A percentile compares a stretch with the other conserved stretches of the same genome.
Conservation (phyloP, 176 grass and related monocot species). For the Tillandsia fasciculata region DNA sequence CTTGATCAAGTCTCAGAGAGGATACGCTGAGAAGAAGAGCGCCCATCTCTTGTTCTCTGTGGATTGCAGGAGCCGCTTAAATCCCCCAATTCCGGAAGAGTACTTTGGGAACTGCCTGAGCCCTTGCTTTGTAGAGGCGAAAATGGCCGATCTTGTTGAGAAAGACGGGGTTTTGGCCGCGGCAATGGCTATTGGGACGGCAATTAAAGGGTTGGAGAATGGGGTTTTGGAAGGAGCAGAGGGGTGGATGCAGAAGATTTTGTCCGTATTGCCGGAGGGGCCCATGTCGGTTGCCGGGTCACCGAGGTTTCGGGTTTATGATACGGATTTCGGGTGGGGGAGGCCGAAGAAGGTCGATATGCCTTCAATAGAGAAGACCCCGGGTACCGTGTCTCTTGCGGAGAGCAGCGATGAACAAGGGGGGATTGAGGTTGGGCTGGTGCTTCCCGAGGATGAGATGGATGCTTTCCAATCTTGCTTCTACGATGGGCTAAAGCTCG, state of each 20-base stretch:
- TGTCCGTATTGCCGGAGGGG: constrained; percentile 49
- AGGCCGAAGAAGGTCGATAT: constrained; percentile 72
- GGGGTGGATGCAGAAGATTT: constrained; percentile 76
- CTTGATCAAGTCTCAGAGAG: constrained; percentile 28
- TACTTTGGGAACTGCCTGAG: constrained; percentile 95
- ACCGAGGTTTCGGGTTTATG: constrained; percentile 73
- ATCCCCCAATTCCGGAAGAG: constrained; percentile 53
- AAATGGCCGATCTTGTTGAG: constrained; percentile 30
- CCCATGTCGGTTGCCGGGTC: constrained; percentile 95
- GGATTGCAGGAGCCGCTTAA: constrained; percentile 61
- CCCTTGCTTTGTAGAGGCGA: constrained; percentile 76
- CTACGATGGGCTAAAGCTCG: constrained; percentile 20
- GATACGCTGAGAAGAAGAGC: constrained; percentile 4
- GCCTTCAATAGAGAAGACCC: constrained; percentile 81
- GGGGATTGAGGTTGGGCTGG: constrained; percentile 79
- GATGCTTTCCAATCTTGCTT: constrained; percentile 39
- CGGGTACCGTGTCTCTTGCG: constrained; percentile 72
- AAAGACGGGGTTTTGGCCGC: constrained; percentile 43
- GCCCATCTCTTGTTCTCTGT: constrained; percentile 91
- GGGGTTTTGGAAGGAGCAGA: constrained; percentile 67
- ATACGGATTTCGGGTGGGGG: constrained; percentile 59
- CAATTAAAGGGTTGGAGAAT: constrained; percentile 47
- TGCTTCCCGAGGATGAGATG: constrained; percentile 66
- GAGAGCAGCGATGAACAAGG: constrained; percentile 47
- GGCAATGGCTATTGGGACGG: constrained; percentile 44